Percentiles rank a stretch among this genome's conserved stretches.
Evolutionary conservation across 495 filamentous ascomycete species (phyloP).

Genomic region (Cudoniella acicularis): DNA sequence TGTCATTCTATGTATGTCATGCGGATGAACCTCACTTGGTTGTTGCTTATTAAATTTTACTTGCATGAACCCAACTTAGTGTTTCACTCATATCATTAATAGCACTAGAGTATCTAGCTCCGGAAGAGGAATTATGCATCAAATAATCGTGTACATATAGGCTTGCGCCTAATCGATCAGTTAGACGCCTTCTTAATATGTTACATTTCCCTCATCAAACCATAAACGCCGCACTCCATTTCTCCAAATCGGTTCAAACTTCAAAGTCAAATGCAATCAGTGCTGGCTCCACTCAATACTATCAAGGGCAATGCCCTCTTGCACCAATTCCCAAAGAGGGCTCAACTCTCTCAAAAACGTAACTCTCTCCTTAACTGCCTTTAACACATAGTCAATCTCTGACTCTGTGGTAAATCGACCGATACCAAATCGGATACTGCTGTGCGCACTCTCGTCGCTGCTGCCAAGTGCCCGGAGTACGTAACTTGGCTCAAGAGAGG

Average conservation of each 20-base stretch:
- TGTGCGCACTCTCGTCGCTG: constrained; percentile 96
- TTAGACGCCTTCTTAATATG: not conserved
- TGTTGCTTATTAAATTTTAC: no score
- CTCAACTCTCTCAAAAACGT: constrained; percentile 91
- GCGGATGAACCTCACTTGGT: no score
- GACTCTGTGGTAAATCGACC: constrained; percentile 92
- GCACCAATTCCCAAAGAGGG: constrained; percentile 96
- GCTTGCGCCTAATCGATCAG: not conserved
- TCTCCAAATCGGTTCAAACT: not conserved
- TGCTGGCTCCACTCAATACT: constrained; percentile 99
- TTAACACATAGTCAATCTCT: constrained; percentile 96
- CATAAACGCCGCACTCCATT: not conserved
- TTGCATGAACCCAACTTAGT: no score
- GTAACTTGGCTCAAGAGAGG: constrained; percentile 93
- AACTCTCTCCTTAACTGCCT: constrained; percentile 87
- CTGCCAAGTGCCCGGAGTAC: constrained; percentile 89
- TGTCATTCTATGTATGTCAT: no score
- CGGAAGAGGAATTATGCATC: not conserved
- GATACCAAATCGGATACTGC: constrained; percentile 96
- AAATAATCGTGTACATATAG: not conserved
- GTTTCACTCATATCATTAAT: no score
- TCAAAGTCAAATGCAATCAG: constrained; percentile 36
- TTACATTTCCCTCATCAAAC: not conserved
- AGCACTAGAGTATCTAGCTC: no score
- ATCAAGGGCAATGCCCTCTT: constrained; percentile 92